Evolutionary conservation across 495 filamentous ascomycete genomes (phyloP), one percentile per base, ranked within the genome.

Genomic region (Aspergillus homomorphus): DNA sequence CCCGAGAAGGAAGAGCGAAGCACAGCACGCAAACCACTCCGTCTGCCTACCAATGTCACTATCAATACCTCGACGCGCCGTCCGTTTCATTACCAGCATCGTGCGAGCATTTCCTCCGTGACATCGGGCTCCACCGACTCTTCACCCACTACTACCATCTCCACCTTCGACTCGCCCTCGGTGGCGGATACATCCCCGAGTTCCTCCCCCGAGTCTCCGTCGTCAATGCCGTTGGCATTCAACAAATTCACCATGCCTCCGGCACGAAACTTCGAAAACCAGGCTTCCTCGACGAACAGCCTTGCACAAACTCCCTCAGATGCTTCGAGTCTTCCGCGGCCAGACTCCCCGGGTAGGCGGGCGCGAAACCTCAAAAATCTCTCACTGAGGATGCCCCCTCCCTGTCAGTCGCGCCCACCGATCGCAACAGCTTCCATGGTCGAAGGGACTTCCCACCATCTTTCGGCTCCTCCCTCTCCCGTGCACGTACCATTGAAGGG

Each of bases 101-200:
- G 71, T 38, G 72, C 71, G 55, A 80, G 73, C 60, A 68, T 77
- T 21, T 93, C 90, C 23, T 95, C 90, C 4, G 85, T 87, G 57
- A 82, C 84, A 45, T 90, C 90, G 9, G 91, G 88, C 48, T 98
- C 94, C 3, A 89, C 87, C 23, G 92, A 97, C 65, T 96, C 92
- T 8, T 98, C 94, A 19, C 94, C 94, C 0, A 97, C 94, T 18
- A 98, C 91, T 2, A 96, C 93, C 1, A 82, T 92, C n/a, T 96
- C 92, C 15, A 96, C 91, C 14, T 88, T 92, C 45, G 94, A 93
- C 67, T 92, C 92, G 9, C 88, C 88, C 16, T 89, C 89, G 18
- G 80, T 90, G 23, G 90, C 91, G n/a, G 92, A 96, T 58, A 86
- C 90, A 9, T 96, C 94, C 4, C 91, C 93, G 7, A 89, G 87